A percentile compares a stretch with the other conserved stretches of the same genome.
Conservation (phyloP, 192 early-diverging fungal genomes). For the Coemansia sp. region DNA sequence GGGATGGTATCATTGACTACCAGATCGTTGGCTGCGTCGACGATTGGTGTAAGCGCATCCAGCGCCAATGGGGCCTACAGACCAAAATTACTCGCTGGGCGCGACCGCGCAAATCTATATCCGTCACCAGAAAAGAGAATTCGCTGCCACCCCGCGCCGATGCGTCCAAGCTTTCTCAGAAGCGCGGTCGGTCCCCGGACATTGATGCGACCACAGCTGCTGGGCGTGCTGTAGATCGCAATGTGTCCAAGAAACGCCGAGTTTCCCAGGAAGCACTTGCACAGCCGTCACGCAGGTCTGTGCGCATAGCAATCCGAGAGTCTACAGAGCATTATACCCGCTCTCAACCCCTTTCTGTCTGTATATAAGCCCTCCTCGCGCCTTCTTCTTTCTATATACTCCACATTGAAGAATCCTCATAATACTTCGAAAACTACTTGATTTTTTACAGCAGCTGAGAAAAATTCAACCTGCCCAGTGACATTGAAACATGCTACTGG, state of each 20-base stretch:
- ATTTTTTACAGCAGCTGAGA: too few relatives aligned
- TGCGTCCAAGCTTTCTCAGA: background rate
- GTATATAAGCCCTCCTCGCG: too few relatives aligned
- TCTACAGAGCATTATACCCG: conserved; percentile 12
- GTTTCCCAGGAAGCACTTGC: background rate
- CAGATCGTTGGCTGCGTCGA: conserved; percentile 51
- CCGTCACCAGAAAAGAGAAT: background rate
- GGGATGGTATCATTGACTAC: conserved; percentile 51
- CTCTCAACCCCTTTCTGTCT: conserved; percentile 13
- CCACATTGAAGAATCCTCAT: too few relatives aligned
- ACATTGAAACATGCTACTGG: too few relatives aligned
- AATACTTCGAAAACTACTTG: too few relatives aligned
- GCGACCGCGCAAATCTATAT: conserved; percentile 21
- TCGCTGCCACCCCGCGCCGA: background rate
- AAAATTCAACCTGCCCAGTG: too few relatives aligned
- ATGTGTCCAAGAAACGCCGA: background rate
- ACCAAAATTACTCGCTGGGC: conserved; percentile 49
- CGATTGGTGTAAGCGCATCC: conserved; percentile 45
- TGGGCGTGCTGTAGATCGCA: too few relatives aligned
- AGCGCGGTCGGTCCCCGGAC: too few relatives aligned
- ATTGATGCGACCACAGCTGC: too few relatives aligned
- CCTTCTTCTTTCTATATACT: too few relatives aligned
- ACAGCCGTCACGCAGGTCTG: conserved; percentile 24
- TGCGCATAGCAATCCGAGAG: conserved; percentile 31
- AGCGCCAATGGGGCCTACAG: conserved; percentile 39